Evolutionary conservation across 495 filamentous ascomycete genomes (phyloP).

Genomic region (Aspergillus asperescens): DNA sequence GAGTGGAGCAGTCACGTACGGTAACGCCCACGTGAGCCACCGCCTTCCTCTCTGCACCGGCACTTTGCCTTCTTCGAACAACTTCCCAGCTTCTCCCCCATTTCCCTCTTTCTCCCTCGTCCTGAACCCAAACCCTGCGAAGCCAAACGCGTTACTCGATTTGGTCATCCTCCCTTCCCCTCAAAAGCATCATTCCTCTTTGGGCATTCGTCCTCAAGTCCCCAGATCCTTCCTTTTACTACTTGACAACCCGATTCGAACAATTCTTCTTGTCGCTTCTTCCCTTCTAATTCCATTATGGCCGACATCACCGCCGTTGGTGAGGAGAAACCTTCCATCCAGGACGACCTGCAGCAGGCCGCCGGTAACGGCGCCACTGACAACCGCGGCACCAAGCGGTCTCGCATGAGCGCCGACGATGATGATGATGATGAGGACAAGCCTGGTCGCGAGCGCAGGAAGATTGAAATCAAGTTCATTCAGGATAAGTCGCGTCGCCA

Average conservation of each 20-base stretch:
- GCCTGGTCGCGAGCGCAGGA: constrained; percentile 94
- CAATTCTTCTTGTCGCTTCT: constrained; percentile 11
- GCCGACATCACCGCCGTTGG: constrained; percentile 44
- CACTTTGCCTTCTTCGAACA: constrained; percentile 43
- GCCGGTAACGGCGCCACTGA: constrained; percentile 55
- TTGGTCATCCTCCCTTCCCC: constrained; percentile 42
- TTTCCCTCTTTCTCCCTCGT: constrained; percentile 33
- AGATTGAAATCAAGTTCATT: constrained; percentile 99
- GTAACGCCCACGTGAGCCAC: constrained; percentile 30
- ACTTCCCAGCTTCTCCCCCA: constrained; percentile 20
- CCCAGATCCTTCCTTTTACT: constrained; percentile 22
- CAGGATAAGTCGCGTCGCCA: constrained; percentile 99
- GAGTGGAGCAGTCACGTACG: constrained; percentile 1
- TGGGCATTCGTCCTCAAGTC: constrained; percentile 31
- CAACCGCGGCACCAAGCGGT: constrained; percentile 82
- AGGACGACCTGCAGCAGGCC: constrained; percentile 49
- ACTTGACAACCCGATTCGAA: constrained; percentile 4
- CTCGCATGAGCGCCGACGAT: constrained; percentile 81
- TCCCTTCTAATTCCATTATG: constrained; percentile 27
- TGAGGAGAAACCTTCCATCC: constrained; percentile 45
- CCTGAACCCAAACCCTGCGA: constrained; percentile 38
- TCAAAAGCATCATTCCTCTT: constrained; percentile 45
- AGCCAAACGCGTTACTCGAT: constrained; percentile 52
- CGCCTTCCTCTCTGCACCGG: constrained; percentile 36
- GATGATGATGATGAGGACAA: constrained; percentile 99